phyloP scores from a whole-genome alignment of 345 rosid species.

The Balakata baccata region DNA sequence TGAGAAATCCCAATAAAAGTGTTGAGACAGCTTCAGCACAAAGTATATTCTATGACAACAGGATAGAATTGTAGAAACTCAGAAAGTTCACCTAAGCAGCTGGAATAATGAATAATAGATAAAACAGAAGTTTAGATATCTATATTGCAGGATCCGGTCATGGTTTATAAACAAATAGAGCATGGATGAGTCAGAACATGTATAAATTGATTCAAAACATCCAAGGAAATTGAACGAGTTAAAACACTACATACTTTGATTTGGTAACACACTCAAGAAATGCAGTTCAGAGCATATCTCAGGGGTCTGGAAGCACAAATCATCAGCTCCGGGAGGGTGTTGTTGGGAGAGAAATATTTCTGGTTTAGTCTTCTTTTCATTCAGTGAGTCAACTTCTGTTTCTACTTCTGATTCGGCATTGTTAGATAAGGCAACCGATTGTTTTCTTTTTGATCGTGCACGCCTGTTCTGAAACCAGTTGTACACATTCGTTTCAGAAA shows the following conservation, averaged over 20 bases:
- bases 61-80: background rate
- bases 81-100: background rate
- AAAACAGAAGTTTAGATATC: background rate
- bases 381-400: constrained; percentile 70
- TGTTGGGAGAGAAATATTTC: constrained; percentile 53
- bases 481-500: constrained; percentile 85
- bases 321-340: constrained; percentile 49
- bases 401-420: constrained; percentile 86
- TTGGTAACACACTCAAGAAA: constrained; percentile 51
- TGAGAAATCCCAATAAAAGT: background rate
- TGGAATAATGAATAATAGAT: too few species aligned
- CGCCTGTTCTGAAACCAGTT: constrained; percentile 99
- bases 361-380: constrained; percentile 65
- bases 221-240: background rate
- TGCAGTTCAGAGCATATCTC: constrained; percentile 72
- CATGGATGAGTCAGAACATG: background rate
- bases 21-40: background rate
- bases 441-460: constrained; percentile 91
- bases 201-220: too few species aligned
- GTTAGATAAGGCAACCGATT: constrained; percentile 46
- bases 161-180: background rate
- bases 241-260: constrained; percentile 37
- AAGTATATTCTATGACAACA: background rate
- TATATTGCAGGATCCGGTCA: background rate
- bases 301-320: constrained; percentile 70